Conservation (phyloP, 2,329 filamentous ascomycete genomes). For the Aotearoamyces nothofagi region DNA sequence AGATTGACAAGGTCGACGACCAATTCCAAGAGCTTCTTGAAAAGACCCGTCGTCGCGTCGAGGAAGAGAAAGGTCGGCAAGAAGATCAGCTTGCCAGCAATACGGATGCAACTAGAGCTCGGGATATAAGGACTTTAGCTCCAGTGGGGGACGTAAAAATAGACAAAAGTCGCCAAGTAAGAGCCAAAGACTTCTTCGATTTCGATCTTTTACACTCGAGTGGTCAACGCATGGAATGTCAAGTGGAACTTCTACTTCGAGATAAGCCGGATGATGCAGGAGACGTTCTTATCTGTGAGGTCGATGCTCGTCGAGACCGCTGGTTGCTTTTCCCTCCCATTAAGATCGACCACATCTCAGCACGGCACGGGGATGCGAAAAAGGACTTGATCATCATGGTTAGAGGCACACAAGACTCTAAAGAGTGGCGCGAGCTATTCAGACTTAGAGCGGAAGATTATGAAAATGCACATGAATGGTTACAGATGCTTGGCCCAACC, state of each 20-base stretch:
- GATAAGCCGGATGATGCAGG: conserved; percentile 63
- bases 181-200: conserved; percentile 79
- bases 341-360: conserved; percentile 57
- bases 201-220: conserved; percentile 77
- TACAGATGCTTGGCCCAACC: conserved; percentile 61
- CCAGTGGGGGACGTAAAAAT: conserved; percentile 56
- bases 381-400: conserved; percentile 79
- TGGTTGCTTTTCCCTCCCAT: conserved; percentile 91
- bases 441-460: conserved; percentile 50
- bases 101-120: conserved; percentile 67
- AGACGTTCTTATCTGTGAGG: conserved; percentile 84
- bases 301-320: conserved; percentile 53
- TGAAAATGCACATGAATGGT: conserved; percentile 63
- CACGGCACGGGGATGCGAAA: conserved; percentile 54
- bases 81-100: conserved; percentile 77
- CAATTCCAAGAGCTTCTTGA: conserved; percentile 53
- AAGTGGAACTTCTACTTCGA: conserved; percentile 72
- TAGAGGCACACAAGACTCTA: conserved; percentile 47
- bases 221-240: conserved; percentile 78
- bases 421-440: conserved; percentile 74
- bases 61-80: conserved; percentile 57
- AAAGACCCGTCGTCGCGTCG: conserved; percentile 58
- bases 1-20: conserved; percentile 18
- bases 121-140: conserved; percentile 65
- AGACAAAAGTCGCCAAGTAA: conserved; percentile 66